phyloP scores from a whole-genome alignment of 164 flowering plant genomes.

The Taxillus chinensis region DNA sequence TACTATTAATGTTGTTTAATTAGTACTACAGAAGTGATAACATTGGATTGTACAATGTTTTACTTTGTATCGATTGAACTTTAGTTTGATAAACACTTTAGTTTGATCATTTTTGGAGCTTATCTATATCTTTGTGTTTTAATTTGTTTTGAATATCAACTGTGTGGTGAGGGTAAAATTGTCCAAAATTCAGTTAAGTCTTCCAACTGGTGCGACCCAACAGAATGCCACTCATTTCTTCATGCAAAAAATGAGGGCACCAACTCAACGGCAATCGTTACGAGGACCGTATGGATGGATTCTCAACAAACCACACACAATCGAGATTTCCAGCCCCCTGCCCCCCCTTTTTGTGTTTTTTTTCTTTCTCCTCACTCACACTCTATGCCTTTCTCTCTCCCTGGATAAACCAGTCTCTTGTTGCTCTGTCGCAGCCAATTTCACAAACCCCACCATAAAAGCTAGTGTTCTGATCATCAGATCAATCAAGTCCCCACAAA shows the following conservation, averaged over 20 bases:
- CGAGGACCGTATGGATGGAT: neutral
- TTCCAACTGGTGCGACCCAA: too few relatives aligned
- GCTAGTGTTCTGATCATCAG: neutral
- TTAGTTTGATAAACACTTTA: too few relatives aligned
- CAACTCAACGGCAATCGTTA: neutral
- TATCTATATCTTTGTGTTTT: too few relatives aligned
- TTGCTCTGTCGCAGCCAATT: neutral
- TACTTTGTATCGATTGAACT: too few relatives aligned
- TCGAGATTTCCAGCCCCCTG: neutral
- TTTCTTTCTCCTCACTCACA: neutral
- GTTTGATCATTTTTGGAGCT: too few relatives aligned
- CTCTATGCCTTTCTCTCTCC: conserved; percentile 2
- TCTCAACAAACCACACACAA: neutral
- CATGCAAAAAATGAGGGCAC: conserved; percentile 5
- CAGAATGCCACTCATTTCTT: neutral
- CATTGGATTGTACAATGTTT: too few relatives aligned
- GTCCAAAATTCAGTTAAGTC: too few relatives aligned
- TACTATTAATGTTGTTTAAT: too few relatives aligned
- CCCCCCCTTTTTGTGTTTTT: too few relatives aligned
- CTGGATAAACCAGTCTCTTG: conserved; percentile 5
- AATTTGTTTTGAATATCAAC: too few relatives aligned
- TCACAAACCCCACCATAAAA: neutral
- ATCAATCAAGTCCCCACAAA: neutral
- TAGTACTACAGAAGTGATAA: too few relatives aligned
- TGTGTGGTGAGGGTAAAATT: too few relatives aligned